Base-by-base conservation (phyloP, 1,284 basidiomycete species). In the Entoloma clypeatum region DNA sequence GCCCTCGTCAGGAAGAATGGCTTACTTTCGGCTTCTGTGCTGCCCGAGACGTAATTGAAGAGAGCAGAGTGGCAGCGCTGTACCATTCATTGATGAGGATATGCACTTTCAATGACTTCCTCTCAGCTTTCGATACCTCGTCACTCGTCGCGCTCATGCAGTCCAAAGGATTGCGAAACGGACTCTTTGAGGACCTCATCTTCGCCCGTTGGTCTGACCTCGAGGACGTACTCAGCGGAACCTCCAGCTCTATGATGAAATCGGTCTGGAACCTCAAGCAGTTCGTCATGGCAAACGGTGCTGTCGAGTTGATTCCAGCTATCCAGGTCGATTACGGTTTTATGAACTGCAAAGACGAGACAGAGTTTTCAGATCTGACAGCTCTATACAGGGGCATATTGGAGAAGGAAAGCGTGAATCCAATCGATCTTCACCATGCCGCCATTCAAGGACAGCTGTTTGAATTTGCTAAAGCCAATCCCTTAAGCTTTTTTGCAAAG, bases 221-320 rank as follows among this genome's bases (percentile, higher is more conserved):
- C 32, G 43, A 49, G 8, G 61, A 63, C 16, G 50, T 63, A 9
- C 45, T 69, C 30, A 33, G 26, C 1, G 27, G 36, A n/a, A 18
- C 19, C n/a, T n/a, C n/a, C n/a, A n/a, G n/a, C 3, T 47, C 50
- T 2, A 51, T 52, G 7, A 36, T 38, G 21, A 58, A 60, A 36
- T 64, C 66, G 1, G 67, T 69, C 14, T 71, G 69, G 69, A 9
- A 54, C 21, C 54, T 71, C 19, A 71, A 69, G 49, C 53, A 59
- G 23, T 62, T 57, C 33, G 48, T 63, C 21, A 17, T 53, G 10
- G 36, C 36, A 10, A 23, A 48, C 5, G 36, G 36, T 7, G 45
- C 46, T 1, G 53, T 48, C 2, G 13, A 38, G 7, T 36, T 42
- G 7, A 13, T n/a, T 3, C 49, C 40, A 2, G 28, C 60, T 1